Percentiles rank a stretch among this genome's conserved stretches.
These are phyloP conservation scores for Cytidiella melzeri DNA, from an alignment of 768 basidiomycete species.

Conservation along the genomic window DNA sequence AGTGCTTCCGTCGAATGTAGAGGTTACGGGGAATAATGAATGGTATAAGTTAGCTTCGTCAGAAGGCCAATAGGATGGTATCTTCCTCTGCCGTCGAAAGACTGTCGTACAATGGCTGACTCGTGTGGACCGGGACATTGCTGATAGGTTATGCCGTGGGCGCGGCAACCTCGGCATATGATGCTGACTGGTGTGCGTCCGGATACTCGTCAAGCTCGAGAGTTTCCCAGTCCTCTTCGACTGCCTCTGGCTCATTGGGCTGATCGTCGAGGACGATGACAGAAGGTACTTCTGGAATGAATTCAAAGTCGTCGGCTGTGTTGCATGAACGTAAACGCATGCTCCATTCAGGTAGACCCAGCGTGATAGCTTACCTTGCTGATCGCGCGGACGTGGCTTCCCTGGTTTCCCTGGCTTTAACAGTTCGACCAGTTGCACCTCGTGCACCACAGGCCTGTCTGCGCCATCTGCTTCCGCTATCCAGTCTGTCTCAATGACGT, in stretches of 20 bases:
- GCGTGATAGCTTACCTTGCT: conserved; percentile 32
- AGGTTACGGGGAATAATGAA: neutral
- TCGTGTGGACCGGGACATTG: neutral
- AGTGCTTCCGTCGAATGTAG: neutral
- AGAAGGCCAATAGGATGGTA: neutral
- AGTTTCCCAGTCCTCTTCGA: conserved; percentile 61
- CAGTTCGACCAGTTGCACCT: conserved; percentile 21
- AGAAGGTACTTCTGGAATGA: conserved; percentile 45
- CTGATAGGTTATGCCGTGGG: conserved; percentile 7
- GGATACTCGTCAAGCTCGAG: conserved; percentile 32
- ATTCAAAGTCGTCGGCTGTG: conserved; percentile 49
- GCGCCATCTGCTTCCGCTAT: conserved; percentile 1
- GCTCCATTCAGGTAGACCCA: neutral
- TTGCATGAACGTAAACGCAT: neutral
- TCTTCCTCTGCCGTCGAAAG: neutral
- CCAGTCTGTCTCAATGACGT: conserved; percentile 6
- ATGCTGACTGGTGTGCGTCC: neutral
- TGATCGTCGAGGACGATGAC: conserved; percentile 55
- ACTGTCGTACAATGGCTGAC: neutral
- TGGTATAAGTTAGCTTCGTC: neutral
- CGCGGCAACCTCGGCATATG: conserved; percentile 16
- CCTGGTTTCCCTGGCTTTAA: conserved; percentile 23
- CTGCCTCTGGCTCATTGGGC: conserved; percentile 32
- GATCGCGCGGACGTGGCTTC: conserved; percentile 38
- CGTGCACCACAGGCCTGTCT: conserved; percentile 14